Percentiles rank a stretch among this genome's conserved stretches.
Evolutionary conservation across 768 basidiomycete species (phyloP).

Genomic region (Agrocybe chaxingu): DNA sequence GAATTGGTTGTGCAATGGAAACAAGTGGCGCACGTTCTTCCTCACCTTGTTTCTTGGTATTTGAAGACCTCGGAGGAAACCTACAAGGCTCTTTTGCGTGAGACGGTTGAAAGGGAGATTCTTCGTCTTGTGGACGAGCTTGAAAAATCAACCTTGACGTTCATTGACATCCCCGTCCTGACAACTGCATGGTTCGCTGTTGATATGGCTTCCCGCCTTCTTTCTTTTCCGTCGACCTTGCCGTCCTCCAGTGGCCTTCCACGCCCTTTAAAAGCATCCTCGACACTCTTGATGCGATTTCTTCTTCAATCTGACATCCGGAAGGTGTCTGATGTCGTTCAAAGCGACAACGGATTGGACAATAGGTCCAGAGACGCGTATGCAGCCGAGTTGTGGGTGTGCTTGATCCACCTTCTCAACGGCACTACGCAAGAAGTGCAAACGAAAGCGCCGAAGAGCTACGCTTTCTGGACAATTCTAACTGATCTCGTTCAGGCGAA

Average conservation of each 20-base stretch:
- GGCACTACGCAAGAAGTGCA: constrained; percentile 15
- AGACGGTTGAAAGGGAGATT: constrained; percentile 33
- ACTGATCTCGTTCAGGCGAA: constrained; percentile 26
- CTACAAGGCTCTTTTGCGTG: constrained; percentile 25
- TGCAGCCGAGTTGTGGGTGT: constrained; percentile 72
- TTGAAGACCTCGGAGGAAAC: constrained; percentile 30
- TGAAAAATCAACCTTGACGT: constrained; percentile 29
- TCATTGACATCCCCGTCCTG: constrained; percentile 37
- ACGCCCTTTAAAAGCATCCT: constrained; percentile 23
- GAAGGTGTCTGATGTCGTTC: constrained; percentile 36
- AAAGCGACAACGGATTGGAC: constrained; percentile 30
- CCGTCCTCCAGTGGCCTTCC: background rate
- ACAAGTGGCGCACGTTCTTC: constrained; percentile 33
- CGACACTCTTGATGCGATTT: constrained; percentile 40
- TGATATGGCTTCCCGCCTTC: constrained; percentile 47
- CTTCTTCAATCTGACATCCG: constrained; percentile 56
- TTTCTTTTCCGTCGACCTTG: constrained; percentile 11
- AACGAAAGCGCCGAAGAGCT: constrained; percentile 13
- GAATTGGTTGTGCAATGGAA: constrained; percentile 35
- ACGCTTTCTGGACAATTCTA: constrained; percentile 47
- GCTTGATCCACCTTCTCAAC: constrained; percentile 56
- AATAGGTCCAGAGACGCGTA: constrained; percentile 35
- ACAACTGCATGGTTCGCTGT: constrained; percentile 61
- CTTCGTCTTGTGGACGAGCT: constrained; percentile 35
- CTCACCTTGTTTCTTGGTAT: constrained; percentile 34